A percentile compares a stretch with the other conserved stretches of the same genome.
Evolutionary conservation across 129 eudicot genomes (phyloP).

Genomic region (Tagetes patula): DNA sequence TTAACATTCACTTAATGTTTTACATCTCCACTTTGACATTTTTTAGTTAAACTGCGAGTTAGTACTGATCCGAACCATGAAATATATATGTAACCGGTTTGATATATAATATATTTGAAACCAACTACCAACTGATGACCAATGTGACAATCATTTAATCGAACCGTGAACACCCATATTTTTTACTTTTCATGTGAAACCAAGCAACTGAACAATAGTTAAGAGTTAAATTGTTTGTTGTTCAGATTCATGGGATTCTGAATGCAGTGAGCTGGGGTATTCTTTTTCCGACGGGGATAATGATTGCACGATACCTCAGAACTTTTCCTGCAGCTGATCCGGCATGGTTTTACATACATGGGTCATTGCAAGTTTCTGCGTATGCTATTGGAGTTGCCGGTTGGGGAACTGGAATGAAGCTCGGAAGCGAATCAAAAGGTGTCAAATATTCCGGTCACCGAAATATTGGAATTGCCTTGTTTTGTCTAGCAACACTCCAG

Average conservation of each 20-base stretch:
- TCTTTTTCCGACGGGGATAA: slow-evolving; percentile 63
- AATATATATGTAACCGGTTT: no score
- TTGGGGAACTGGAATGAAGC: slow-evolving; percentile 84
- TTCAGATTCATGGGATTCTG: slow-evolving; percentile 81
- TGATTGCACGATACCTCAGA: slow-evolving; percentile 65
- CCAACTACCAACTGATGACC: no score
- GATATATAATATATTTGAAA: no score
- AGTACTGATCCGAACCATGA: no score
- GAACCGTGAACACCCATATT: no score
- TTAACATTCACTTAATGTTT: no score
- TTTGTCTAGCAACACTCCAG: slow-evolving; percentile 84
- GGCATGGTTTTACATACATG: slow-evolving; percentile 83
- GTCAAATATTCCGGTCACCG: slow-evolving; percentile 53
- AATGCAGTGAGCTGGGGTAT: slow-evolving; percentile 84
- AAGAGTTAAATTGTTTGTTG: background rate
- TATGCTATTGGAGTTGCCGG: slow-evolving; percentile 88
- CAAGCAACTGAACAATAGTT: background rate
- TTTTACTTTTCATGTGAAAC: no score
- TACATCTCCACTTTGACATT: no score
- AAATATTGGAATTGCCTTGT: slow-evolving; percentile 70
- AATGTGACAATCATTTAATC: no score
- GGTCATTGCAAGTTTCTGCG: slow-evolving; percentile 61
- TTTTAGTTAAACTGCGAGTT: no score
- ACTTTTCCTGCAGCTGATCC: slow-evolving; percentile 63
- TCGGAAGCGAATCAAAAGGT: slow-evolving; percentile 74